phyloP scores from a whole-genome alignment of 2,329 filamentous ascomycete species.

The Dactylellina haptotyla region DNA sequence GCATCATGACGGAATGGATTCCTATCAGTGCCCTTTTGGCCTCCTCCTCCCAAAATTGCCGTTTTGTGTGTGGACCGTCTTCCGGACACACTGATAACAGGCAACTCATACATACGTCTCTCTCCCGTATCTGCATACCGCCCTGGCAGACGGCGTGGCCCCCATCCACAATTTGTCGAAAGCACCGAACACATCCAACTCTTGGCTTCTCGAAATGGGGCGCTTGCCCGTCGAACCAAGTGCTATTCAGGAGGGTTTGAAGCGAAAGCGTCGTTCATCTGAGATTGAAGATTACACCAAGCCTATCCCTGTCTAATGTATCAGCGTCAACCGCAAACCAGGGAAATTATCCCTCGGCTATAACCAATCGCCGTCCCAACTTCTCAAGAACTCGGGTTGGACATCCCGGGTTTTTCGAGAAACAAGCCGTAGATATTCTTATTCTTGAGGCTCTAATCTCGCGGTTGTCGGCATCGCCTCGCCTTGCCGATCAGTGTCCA shows the following conservation, averaged over 20 bases:
- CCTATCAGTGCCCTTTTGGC: conserved; percentile 11
- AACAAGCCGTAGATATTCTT: too few species aligned
- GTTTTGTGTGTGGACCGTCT: neutral
- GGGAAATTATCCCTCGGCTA: too few species aligned
- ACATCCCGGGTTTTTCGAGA: too few species aligned
- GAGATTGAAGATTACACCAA: too few species aligned
- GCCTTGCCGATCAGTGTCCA: too few species aligned
- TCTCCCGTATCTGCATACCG: conserved; percentile 21
- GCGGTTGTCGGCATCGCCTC: too few species aligned
- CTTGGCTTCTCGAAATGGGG: neutral
- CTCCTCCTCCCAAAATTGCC: neutral
- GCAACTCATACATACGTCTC: neutral
- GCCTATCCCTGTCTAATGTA: too few species aligned
- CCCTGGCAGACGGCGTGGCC: neutral
- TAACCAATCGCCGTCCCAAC: too few species aligned
- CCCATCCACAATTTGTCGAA: neutral
- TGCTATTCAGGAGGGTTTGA: neutral
- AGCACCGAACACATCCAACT: neutral
- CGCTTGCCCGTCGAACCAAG: neutral
- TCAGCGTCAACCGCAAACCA: too few species aligned
- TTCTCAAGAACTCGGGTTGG: too few species aligned
- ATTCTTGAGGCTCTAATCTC: too few species aligned
- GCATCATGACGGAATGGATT: conserved; percentile 9
- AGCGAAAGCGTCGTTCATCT: too few species aligned
- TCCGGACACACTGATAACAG: neutral